Percentiles rank a stretch among this genome's conserved stretches.
phyloP scores from a whole-genome alignment of 192 early-diverging fungal genomes.

The Mortierella antarctica region DNA sequence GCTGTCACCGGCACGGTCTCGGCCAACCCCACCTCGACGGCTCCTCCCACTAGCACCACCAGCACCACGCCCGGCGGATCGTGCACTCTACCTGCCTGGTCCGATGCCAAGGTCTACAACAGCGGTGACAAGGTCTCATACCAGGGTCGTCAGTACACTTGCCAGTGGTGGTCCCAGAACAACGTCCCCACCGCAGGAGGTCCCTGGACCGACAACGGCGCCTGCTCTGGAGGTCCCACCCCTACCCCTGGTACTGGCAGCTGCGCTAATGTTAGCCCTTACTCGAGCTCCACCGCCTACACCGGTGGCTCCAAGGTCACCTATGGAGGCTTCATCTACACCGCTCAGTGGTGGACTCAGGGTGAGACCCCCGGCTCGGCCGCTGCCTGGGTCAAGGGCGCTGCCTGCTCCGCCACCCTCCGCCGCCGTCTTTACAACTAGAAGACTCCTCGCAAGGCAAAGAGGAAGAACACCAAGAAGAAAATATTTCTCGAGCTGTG shows the following conservation, averaged over 20 bases:
- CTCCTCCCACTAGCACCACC: conserved; percentile 2
- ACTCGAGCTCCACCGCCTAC: conserved; percentile 41
- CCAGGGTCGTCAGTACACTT: conserved; percentile 58
- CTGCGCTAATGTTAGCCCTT: conserved; percentile 45
- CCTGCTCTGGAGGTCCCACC: conserved; percentile 7
- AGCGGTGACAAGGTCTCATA: conserved; percentile 54
- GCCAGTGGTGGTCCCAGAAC: conserved; percentile 58
- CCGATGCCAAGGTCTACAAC: conserved; percentile 41
- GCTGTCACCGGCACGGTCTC: conserved; percentile 42
- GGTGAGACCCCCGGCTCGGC: conserved; percentile 45
- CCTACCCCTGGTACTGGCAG: conserved; percentile 17
- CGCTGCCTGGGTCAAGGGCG: conserved; percentile 49
- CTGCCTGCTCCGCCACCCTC: conserved; percentile 38
- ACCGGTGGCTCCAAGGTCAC: conserved; percentile 50
- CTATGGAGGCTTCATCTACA: conserved; percentile 48
- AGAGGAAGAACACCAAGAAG: no score
- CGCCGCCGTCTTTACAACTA: conserved; percentile 42
- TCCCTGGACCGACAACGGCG: conserved; percentile 47
- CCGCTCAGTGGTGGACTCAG: conserved; percentile 58
- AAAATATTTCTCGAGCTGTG: no score
- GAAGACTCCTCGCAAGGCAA: not conserved
- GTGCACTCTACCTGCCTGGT: conserved; percentile 54
- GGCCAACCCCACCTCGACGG: conserved; percentile 19
- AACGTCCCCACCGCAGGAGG: conserved; percentile 41
- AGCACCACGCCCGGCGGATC: conserved; percentile 11